Base-by-base conservation (phyloP, 495 filamentous ascomycete species). In the Letharia lupina region DNA sequence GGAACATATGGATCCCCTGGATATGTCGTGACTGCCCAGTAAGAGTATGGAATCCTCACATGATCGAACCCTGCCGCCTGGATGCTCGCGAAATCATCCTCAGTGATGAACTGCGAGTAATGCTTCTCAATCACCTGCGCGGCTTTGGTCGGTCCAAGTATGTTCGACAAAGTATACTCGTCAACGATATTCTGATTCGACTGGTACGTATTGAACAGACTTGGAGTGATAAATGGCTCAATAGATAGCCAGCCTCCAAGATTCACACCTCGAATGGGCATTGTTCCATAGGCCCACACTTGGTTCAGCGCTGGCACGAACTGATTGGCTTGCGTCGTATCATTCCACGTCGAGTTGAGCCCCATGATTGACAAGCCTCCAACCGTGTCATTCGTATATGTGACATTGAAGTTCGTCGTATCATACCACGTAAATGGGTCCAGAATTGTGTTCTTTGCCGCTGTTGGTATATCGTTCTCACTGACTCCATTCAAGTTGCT, bases 391-490 rank as follows among this genome's bases (percentile, higher is more conserved):
- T 86, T 83, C 0, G 95, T 99, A 73, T 93, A 99, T 0, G 95
- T 98, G 63, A 95, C 78, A 72, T 99, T 99, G 75, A 98, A 96
- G 70, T 91, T 92, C 3, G 80, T 83, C 3, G 93, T 97, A 69
- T 96, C 90, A 60, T 89, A 89, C 95, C 95, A 99, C 16, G 88
- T 87, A 67, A 91, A 96, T 0, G 95, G 95, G 75, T 99, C 94
- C 20, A 96, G 78, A 66, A 88, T 84, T 0, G 89, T 89, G 0
- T 90, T 91, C 72, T 87, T 84, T 35, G 86, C 87, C 28, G 79
- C 78, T 15, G 77, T 67, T 6, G 91, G 91, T 59, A 95, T 88
- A 69, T 78, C 82, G 66, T 80, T 78, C 52, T 82, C 77, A 50
- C 82, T 82, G 33, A 92, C 77, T 31, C 79, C 77, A 64, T 82